These are phyloP conservation scores for Ciborinia camelliae DNA, from an alignment of 2,329 filamentous ascomycete species.

Conservation along the genomic window DNA sequence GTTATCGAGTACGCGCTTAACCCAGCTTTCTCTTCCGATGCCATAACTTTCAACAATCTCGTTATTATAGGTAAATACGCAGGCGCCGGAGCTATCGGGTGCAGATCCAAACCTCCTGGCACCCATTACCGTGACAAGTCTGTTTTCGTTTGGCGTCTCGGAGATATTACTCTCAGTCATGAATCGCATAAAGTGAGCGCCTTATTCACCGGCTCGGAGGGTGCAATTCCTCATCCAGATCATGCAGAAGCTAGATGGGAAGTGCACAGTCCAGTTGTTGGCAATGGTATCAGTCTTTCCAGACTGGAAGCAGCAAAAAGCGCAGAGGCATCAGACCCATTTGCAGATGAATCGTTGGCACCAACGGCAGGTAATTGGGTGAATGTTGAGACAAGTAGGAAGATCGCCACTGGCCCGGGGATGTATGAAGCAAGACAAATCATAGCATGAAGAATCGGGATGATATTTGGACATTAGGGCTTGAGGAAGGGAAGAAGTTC, in stretches of 20 bases:
- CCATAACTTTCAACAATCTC: slow-evolving; percentile 68
- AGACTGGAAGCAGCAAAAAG: slow-evolving; percentile 51
- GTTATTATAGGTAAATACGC: slow-evolving; percentile 70
- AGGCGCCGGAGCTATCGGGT: slow-evolving; percentile 59
- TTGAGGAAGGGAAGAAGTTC: background rate
- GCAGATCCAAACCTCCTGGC: slow-evolving; percentile 75
- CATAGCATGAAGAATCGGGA: background rate
- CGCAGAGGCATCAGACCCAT: slow-evolving; percentile 57
- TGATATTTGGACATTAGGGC: background rate
- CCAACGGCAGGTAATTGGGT: slow-evolving; percentile 53
- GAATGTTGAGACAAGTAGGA: slow-evolving; percentile 62
- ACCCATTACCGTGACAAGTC: slow-evolving; percentile 75
- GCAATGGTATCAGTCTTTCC: slow-evolving; percentile 65
- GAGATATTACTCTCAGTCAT: slow-evolving; percentile 62
- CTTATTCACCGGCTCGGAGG: slow-evolving; percentile 70
- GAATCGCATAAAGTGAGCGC: slow-evolving; percentile 74
- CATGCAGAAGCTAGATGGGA: slow-evolving; percentile 84
- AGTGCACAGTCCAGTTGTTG: slow-evolving; percentile 45
- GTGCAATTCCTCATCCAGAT: slow-evolving; percentile 66
- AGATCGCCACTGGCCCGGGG: slow-evolving; percentile 59
- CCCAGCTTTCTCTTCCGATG: slow-evolving; percentile 47
- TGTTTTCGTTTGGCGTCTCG: slow-evolving; percentile 76
- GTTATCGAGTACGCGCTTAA: slow-evolving; percentile 84
- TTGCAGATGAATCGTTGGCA: slow-evolving; percentile 58
- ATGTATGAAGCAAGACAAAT: slow-evolving; percentile 57